Conservation (phyloP, 23 red algal species). For the Gracilaria gracilis region DNA sequence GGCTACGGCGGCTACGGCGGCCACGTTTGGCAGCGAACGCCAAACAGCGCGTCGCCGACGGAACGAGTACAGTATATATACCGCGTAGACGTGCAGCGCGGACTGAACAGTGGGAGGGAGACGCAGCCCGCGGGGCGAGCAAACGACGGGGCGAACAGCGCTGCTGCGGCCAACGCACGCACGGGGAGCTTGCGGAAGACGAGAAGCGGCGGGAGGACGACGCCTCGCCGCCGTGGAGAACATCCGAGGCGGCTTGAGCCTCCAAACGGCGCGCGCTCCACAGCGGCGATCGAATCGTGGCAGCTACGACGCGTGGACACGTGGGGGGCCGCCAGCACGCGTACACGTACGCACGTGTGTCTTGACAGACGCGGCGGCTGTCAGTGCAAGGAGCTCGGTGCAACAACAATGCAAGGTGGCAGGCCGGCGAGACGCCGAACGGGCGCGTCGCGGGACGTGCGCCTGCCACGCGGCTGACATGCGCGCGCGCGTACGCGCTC, state of each 20-base stretch:
- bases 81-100: too few species aligned
- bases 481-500: too few species aligned
- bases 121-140: too few species aligned
- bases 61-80: too few species aligned
- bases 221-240: neutral
- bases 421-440: neutral
- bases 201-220: neutral
- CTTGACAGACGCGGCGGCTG: too few species aligned
- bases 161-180: too few species aligned
- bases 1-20: neutral
- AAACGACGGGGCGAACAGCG: too few species aligned
- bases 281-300: neutral
- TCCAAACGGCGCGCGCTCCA: neutral
- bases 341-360: neutral
- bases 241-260: neutral
- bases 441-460: neutral
- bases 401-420: neutral
- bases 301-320: neutral
- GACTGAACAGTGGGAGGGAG: neutral
- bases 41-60: neutral
- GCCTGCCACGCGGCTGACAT: constrained; percentile 22
- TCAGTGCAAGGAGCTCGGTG: too few species aligned
- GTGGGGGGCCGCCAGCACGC: neutral
- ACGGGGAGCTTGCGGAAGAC: neutral
- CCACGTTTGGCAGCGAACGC: neutral